These are phyloP conservation scores for Ophiostoma novo-ulmi DNA, from an alignment of 2,329 filamentous ascomycete genomes.

Conservation along the genomic window DNA sequence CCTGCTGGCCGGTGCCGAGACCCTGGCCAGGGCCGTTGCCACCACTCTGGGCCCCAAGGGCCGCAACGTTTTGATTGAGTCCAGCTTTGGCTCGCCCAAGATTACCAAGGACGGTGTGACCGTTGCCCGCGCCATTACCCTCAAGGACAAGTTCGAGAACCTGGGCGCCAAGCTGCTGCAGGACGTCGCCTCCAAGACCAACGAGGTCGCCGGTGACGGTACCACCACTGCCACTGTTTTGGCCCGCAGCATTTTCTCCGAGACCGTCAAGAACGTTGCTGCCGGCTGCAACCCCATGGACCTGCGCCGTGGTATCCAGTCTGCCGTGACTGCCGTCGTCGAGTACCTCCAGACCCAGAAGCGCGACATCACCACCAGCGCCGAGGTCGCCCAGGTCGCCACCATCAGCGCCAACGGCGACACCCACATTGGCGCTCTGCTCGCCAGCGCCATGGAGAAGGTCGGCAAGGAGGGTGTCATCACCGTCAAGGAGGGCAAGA, in stretches of 20 bases:
- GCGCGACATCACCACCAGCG: slow-evolving; percentile 94
- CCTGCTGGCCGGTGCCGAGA: slow-evolving; percentile 91
- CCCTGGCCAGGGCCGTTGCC: slow-evolving; percentile 89
- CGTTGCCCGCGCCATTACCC: slow-evolving; percentile 79
- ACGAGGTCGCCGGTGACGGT: slow-evolving; percentile 97
- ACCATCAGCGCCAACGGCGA: slow-evolving; percentile 98
- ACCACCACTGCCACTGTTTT: slow-evolving; percentile 97
- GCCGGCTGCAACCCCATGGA: slow-evolving; percentile 99
- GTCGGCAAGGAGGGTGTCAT: slow-evolving; percentile 99
- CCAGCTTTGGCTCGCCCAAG: slow-evolving; percentile 96
- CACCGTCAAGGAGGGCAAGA: slow-evolving; percentile 99
- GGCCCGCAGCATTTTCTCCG: slow-evolving; percentile 96
- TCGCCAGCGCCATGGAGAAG: slow-evolving; percentile 99
- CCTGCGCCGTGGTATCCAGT: slow-evolving; percentile 91
- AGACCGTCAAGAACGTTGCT: slow-evolving; percentile 99
- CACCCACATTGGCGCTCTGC: slow-evolving; percentile 87
- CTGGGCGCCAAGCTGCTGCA: slow-evolving; percentile 93
- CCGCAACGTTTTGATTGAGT: slow-evolving; percentile 97
- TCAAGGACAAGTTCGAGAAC: slow-evolving; percentile 99
- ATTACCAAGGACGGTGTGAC: slow-evolving; percentile 98
- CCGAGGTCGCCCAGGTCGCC: slow-evolving; percentile 94
- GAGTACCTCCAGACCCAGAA: slow-evolving; percentile 93
- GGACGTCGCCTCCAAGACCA: slow-evolving; percentile 98
- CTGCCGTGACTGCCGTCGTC: slow-evolving; percentile 89
- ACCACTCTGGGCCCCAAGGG: slow-evolving; percentile 97